Percentiles rank a stretch among this genome's conserved stretches.
These are phyloP conservation scores for Calamus simplicifolius DNA, from an alignment of 176 grass and related monocot genomes.

Conservation along the genomic window DNA sequence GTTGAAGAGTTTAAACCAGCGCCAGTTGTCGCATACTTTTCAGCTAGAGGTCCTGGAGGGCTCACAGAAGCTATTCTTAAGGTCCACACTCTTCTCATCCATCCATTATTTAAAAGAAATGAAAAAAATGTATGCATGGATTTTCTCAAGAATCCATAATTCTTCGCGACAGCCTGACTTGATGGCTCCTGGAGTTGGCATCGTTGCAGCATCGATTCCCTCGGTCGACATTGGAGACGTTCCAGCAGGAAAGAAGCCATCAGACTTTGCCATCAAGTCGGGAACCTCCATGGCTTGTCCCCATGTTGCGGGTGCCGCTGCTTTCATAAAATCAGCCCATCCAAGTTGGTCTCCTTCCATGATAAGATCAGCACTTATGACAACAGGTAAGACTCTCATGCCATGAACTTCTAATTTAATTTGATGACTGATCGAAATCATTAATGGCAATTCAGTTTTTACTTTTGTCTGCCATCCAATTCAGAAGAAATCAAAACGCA, in stretches of 20 bases:
- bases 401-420: no score
- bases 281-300: slow-evolving; percentile 98
- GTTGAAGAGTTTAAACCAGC: slow-evolving; percentile 60
- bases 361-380: slow-evolving; percentile 96
- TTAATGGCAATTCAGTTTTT: no score
- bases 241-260: slow-evolving; percentile 63
- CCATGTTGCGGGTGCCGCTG: slow-evolving; percentile 74
- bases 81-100: slow-evolving; percentile 19
- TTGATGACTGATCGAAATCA: no score
- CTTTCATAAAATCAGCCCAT: slow-evolving; percentile 81
- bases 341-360: slow-evolving; percentile 85
- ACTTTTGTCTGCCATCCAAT: no score
- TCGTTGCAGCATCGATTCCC: slow-evolving; percentile 66
- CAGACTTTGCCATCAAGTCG: slow-evolving; percentile 66
- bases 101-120: neutral
- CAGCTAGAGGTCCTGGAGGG: slow-evolving; percentile 64
- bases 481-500: no score
- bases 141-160: neutral
- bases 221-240: slow-evolving; percentile 38
- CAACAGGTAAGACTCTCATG: slow-evolving; percentile 38
- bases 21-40: slow-evolving; percentile 79
- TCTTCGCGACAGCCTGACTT: slow-evolving; percentile 61
- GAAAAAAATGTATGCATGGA: neutral
- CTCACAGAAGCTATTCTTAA: slow-evolving; percentile 78
- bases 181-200: slow-evolving; percentile 91